These are phyloP conservation scores for Mycena alexandri DNA, from an alignment of 768 basidiomycete species.

Conservation along the genomic window DNA sequence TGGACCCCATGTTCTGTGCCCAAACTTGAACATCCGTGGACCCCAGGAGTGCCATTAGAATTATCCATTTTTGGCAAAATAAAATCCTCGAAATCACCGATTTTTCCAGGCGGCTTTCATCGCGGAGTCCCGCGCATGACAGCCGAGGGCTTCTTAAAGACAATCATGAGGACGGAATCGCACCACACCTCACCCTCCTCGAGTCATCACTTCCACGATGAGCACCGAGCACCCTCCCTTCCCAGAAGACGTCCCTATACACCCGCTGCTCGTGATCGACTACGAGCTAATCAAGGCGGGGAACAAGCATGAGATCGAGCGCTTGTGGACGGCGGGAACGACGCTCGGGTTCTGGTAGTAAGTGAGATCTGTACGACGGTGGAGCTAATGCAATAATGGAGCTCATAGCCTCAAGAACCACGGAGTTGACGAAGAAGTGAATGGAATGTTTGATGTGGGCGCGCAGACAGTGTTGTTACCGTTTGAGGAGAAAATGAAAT, in stretches of 20 bases:
- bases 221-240: conserved; percentile 8
- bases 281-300: conserved; percentile 51
- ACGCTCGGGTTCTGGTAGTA: conserved; percentile 66
- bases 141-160: conserved; percentile 1
- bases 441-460: conserved; percentile 58
- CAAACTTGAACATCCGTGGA: no score
- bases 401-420: conserved; percentile 56
- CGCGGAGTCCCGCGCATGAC: not conserved
- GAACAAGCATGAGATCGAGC: conserved; percentile 52
- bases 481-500: conserved; percentile 58
- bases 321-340: conserved; percentile 57
- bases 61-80: no score
- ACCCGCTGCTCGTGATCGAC: conserved; percentile 59
- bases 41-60: no score
- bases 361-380: conserved; percentile 38
- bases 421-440: conserved; percentile 53
- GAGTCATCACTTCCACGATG: conserved; percentile 8
- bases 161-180: conserved; percentile 1
- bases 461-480: conserved; percentile 56
- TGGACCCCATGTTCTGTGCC: no score
- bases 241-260: conserved; percentile 51
- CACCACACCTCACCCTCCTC: not conserved
- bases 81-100: no score
- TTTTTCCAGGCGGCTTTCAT: not conserved
- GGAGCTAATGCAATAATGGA: not conserved